Conservation (phyloP, 257 asterid genomes). For the Solanum sparsipilum region DNA sequence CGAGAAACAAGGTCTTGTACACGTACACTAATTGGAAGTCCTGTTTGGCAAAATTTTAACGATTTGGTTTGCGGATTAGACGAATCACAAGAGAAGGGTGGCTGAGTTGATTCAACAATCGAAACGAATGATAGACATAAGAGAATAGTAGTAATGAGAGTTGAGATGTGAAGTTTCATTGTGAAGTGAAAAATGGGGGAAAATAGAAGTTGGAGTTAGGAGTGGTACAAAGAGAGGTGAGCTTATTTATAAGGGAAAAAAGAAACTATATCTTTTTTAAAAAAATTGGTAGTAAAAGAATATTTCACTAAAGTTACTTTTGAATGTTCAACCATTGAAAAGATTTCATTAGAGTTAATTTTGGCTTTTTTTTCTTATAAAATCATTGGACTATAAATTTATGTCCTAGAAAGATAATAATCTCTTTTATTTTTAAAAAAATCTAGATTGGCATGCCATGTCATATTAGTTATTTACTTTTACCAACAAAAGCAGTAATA, state of each 20-base stretch:
- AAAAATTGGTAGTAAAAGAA: not conserved
- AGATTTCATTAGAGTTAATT: not conserved
- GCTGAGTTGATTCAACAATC: conserved; percentile 18
- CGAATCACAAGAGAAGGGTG: conserved; percentile 63
- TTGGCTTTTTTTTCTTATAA: not conserved
- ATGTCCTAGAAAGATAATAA: not conserved
- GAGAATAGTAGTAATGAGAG: conserved; percentile 8
- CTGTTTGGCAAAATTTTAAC: conserved; percentile 42
- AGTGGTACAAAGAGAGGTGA: not conserved
- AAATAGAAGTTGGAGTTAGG: not conserved
- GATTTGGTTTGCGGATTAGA: conserved; percentile 29
- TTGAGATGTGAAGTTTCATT: conserved; percentile 19
- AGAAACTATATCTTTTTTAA: not conserved
- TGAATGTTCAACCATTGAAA: not conserved
- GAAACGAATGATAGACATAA: not conserved
- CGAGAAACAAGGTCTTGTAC: conserved; percentile 64
- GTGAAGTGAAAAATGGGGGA: not conserved
- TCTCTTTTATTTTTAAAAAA: not conserved
- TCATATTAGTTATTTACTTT: not conserved
- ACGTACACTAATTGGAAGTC: conserved; percentile 40
- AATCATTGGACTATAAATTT: not conserved
- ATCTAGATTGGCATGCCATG: not conserved
- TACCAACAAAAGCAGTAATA: too few relatives aligned
- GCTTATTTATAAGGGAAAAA: not conserved
- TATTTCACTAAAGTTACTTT: not conserved